phyloP scores from a whole-genome alignment of 305 asterid genomes.

The Striga hermonthica region DNA sequence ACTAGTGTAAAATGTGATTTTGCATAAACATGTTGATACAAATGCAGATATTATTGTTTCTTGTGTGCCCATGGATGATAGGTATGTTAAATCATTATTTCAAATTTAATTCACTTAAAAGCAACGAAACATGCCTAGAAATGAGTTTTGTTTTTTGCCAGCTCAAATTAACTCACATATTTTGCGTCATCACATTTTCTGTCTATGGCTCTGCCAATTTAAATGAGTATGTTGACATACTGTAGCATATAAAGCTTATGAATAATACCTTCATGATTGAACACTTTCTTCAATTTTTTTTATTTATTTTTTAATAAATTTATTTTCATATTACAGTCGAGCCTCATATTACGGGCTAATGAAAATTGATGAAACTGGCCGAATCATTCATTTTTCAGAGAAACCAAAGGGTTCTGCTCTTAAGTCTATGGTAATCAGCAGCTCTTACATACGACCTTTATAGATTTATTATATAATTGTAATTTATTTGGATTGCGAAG shows the following conservation, averaged over 20 bases:
- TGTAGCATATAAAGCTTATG: neutral
- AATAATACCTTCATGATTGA: neutral
- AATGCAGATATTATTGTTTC: slow-evolving; percentile 94
- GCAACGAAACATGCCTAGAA: too few species aligned
- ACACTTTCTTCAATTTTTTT: slow-evolving; percentile 11
- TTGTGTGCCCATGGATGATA: slow-evolving; percentile 90
- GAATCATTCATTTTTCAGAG: slow-evolving; percentile 75
- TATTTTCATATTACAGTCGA: slow-evolving; percentile 43
- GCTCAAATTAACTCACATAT: too few species aligned
- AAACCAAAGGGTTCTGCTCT: slow-evolving; percentile 82
- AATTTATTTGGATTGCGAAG: neutral
- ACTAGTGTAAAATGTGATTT: slow-evolving; percentile 24
- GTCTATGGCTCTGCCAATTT: neutral
- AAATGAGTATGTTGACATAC: neutral
- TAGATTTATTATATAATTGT: neutral
- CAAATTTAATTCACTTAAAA: slow-evolving; percentile 1
- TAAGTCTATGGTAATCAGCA: slow-evolving; percentile 59
- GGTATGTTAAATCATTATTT: slow-evolving; percentile 41
- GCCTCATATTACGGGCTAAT: slow-evolving; percentile 92
- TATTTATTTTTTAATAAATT: neutral
- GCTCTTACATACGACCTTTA: neutral
- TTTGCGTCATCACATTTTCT: too few species aligned
- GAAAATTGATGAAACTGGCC: slow-evolving; percentile 75
- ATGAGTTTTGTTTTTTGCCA: too few species aligned
- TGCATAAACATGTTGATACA: slow-evolving; percentile 85